Evolutionary conservation across 345 rosid species (phyloP).

Genomic region (Hibiscus trionum): DNA sequence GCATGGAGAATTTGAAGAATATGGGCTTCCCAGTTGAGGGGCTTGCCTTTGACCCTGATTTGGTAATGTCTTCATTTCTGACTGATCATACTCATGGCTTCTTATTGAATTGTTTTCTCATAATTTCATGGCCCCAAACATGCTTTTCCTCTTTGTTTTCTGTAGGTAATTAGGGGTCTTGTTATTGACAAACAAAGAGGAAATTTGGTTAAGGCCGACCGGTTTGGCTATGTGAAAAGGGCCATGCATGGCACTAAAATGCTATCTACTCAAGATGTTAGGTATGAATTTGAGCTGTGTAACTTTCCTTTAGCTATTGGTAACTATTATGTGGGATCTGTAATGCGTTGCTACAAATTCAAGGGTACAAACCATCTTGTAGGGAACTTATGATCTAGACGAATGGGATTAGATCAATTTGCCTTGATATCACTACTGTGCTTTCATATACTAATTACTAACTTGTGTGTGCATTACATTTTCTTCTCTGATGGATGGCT

Average conservation of each 20-base stretch:
- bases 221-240: conserved; percentile 89
- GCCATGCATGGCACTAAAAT: conserved; percentile 92
- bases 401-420: background rate
- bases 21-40: conserved; percentile 94
- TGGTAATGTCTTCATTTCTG: conserved; percentile 37
- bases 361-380: background rate
- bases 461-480: background rate
- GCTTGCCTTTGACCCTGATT: conserved; percentile 78
- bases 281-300: conserved; percentile 33
- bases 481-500: background rate
- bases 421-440: background rate
- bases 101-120: background rate
- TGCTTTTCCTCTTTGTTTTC: conserved; percentile 9
- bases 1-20: conserved; percentile 73
- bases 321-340: background rate
- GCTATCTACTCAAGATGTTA: conserved; percentile 81
- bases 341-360: background rate
- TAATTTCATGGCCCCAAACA: background rate
- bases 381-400: background rate
- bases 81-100: background rate
- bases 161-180: conserved; percentile 84
- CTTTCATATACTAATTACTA: background rate
- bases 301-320: conserved; percentile 8
- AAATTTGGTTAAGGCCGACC: conserved; percentile 91
- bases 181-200: conserved; percentile 96